Evolutionary conservation across 768 basidiomycete species (phyloP).

Genomic region (Solioccasus polychromus): DNA sequence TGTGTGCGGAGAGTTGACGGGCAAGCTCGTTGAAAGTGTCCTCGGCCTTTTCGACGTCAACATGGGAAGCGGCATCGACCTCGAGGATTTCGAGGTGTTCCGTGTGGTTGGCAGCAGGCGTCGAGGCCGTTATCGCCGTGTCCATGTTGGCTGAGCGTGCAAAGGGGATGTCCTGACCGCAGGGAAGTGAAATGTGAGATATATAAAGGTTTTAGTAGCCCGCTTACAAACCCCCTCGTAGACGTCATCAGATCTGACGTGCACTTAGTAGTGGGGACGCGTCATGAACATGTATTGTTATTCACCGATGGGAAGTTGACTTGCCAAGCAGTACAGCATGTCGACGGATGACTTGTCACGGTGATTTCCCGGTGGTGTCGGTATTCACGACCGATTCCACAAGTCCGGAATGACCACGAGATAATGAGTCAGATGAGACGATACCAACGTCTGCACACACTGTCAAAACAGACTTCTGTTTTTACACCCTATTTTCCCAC

Average conservation of each 20-base stretch:
- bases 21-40: slow-evolving; percentile 55
- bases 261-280: no score
- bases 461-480: no score
- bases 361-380: no score
- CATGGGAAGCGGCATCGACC: slow-evolving; percentile 30
- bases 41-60: slow-evolving; percentile 52
- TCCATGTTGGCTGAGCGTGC: slow-evolving; percentile 8
- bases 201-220: slow-evolving; percentile 10
- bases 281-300: no score
- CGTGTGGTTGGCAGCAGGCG: neutral
- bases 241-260: no score
- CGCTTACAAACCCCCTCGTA: slow-evolving; percentile 19
- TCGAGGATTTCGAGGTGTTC: slow-evolving; percentile 21
- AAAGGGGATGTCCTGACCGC: neutral
- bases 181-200: neutral
- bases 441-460: no score
- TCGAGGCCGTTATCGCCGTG: neutral
- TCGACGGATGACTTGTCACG: no score
- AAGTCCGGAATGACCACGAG: no score
- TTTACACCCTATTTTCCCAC: no score
- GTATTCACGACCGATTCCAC: no score
- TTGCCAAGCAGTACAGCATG: no score
- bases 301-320: neutral
- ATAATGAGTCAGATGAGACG: no score
- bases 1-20: slow-evolving; percentile 31